Evolutionary conservation across 2,329 filamentous ascomycete species (phyloP), one percentile per base, ranked within the genome.

Genomic region (Cordyceps militaris): DNA sequence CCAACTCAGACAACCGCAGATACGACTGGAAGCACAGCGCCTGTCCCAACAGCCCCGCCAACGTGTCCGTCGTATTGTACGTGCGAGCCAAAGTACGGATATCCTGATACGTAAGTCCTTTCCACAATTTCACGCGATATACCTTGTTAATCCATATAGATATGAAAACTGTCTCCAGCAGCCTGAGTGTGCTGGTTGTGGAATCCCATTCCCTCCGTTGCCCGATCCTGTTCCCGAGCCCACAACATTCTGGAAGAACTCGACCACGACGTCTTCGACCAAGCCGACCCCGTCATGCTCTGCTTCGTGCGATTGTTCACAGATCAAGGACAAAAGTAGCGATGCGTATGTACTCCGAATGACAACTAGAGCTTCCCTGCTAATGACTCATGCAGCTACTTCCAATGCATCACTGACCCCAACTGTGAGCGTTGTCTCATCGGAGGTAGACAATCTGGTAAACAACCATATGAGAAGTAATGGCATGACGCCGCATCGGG

Each of bases 391-490:
- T 11, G 14, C 38, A 69, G 67, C 47, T 69, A 64, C 54, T 66
- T 67, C n/a, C 65, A 69, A 52, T 69, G 67, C 49, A 42, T 69
- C 47, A 64, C 67, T 3, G 64, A 67, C 16, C 56, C 63, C 3
- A 57, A 57, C 11, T 69, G 67, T 26, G 63, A 66, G 21, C 59
- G 60, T 4, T 69, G 67, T 56, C 26, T 57, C 16, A 32, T 52
- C 44, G 57, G 50, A 11, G 34, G 44, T 21, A 23, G 47, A 57
- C 38, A 40, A 21, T 9, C 40, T 10, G 21, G 36, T 40, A 50
- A 30, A 16, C 47, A 38, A 26, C 11, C 4, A 4, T 21, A 34
- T 42, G 6, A 6, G 11, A 51, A 51, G 10, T 57, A 51, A 21
- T 44, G 55, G 30, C 19, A 26, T 19, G 21, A 40, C 13, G 14